Conservation (phyloP, 192 early-diverging fungal genomes). For the Coemansia sp. region DNA sequence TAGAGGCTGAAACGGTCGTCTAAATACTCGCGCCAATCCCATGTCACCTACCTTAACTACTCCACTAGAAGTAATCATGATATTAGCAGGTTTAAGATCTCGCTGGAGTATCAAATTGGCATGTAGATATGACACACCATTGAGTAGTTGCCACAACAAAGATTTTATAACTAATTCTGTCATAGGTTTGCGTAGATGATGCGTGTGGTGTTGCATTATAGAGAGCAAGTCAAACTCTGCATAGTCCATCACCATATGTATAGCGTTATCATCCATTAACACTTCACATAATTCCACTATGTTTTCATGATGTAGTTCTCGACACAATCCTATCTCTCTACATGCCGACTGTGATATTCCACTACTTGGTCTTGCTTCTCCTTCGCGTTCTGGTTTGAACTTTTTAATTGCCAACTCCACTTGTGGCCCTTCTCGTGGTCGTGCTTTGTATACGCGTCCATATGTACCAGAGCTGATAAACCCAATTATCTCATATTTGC, state of each 20-base stretch:
- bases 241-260: conserved; percentile 97
- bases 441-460: conserved; percentile 93
- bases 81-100: conserved; percentile 94
- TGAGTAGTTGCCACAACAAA: conserved; percentile 84
- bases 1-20: conserved; percentile 70
- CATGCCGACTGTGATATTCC: conserved; percentile 94
- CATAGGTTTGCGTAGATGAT: conserved; percentile 75
- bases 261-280: conserved; percentile 85
- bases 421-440: conserved; percentile 53
- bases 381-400: conserved; percentile 95
- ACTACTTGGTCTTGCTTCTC: conserved; percentile 62
- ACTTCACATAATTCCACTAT: conserved; percentile 86
- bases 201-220: conserved; percentile 88
- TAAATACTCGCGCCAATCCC: conserved; percentile 82
- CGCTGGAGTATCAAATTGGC: conserved; percentile 81
- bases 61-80: conserved; percentile 84
- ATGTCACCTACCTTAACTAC: conserved; percentile 94
- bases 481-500: conserved; percentile 81
- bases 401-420: conserved; percentile 92
- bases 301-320: conserved; percentile 88
- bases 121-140: conserved; percentile 86
- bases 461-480: conserved; percentile 96
- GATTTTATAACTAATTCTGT: conserved; percentile 84
- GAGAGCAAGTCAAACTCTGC: conserved; percentile 89
- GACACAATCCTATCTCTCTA: conserved; percentile 89